Evolutionary conservation across 2,329 filamentous ascomycete species (phyloP).

Genomic region (Pseudogymnoascus sp.): DNA sequence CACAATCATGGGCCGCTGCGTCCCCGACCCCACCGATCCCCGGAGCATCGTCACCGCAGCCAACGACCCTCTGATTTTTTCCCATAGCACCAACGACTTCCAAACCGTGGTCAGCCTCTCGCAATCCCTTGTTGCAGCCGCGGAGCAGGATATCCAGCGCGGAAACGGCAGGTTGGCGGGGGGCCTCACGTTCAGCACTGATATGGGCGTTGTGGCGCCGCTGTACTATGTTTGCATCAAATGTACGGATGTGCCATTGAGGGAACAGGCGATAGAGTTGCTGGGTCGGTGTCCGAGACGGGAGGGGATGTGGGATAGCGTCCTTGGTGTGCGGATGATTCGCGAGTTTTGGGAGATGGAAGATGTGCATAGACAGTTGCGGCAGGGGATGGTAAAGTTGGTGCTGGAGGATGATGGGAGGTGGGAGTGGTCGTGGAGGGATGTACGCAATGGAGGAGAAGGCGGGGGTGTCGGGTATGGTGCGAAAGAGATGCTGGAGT

Average conservation of each 20-base stretch:
- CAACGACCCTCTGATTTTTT: neutral
- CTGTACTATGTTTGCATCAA: constrained; percentile 26
- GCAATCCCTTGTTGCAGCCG: constrained; percentile 24
- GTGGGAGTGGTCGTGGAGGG: constrained; percentile 25
- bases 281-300: constrained; percentile 23
- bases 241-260: constrained; percentile 17
- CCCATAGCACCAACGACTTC: constrained; percentile 19
- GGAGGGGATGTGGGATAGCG: constrained; percentile 31
- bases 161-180: constrained; percentile 17
- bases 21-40: neutral
- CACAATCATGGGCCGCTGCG: constrained; percentile 21
- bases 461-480: neutral
- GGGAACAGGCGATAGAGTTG: constrained; percentile 22
- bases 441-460: neutral
- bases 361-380: constrained; percentile 16
- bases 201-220: constrained; percentile 27
- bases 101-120: constrained; percentile 22
- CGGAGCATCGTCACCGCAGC: neutral
- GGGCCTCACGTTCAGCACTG: constrained; percentile 25
- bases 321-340: constrained; percentile 19
- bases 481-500: neutral
- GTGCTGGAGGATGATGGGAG: constrained; percentile 21
- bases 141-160: constrained; percentile 22
- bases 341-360: constrained; percentile 25
- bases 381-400: constrained; percentile 19